These are phyloP conservation scores for Apiospora arundinis DNA, from an alignment of 2,329 filamentous ascomycete genomes.

Conservation along the genomic window DNA sequence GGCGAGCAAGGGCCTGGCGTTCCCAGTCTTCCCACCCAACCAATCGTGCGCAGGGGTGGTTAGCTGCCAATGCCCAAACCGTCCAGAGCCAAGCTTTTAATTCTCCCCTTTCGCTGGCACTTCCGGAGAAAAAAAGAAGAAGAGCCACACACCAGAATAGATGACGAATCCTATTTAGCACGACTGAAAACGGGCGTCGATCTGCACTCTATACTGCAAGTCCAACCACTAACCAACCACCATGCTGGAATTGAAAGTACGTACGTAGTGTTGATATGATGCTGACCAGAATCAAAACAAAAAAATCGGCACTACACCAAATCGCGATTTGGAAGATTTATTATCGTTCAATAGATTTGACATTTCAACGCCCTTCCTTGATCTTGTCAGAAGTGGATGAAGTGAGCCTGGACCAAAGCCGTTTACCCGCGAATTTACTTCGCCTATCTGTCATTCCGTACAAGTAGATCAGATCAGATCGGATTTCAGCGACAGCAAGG, in stretches of 20 bases:
- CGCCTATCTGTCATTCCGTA: background rate
- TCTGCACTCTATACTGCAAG: background rate
- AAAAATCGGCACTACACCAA: background rate
- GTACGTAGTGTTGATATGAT: conserved; percentile 8
- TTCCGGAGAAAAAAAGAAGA: background rate
- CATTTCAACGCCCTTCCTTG: background rate
- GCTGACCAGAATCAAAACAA: no score
- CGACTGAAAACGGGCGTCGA: background rate
- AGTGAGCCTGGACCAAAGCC: background rate
- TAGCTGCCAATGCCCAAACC: background rate
- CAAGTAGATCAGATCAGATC: background rate
- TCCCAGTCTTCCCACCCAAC: conserved; percentile 13
- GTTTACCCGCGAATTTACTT: background rate
- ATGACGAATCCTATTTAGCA: background rate
- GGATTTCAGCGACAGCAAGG: background rate
- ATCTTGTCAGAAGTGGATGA: background rate
- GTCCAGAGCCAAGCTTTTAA: background rate
- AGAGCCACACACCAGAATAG: background rate
- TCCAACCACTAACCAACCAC: background rate
- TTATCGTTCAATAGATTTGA: background rate
- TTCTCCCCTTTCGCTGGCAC: background rate
- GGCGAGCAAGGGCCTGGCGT: background rate
- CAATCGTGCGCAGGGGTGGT: background rate
- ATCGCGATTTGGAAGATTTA: background rate
- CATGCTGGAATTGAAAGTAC: background rate